phyloP scores from a whole-genome alignment of 192 early-diverging fungal species.

The Pilobolus umbonatus region DNA sequence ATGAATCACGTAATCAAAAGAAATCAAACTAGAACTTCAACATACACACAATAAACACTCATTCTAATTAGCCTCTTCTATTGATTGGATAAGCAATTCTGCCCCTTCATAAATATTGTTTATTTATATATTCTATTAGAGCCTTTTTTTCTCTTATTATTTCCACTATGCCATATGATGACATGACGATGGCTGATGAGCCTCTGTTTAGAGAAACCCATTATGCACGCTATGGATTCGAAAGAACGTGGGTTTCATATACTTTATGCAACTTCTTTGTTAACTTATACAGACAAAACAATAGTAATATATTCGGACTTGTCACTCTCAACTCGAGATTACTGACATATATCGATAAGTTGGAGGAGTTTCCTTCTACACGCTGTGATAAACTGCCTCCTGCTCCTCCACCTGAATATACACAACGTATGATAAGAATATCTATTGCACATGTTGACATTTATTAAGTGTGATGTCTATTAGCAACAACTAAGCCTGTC shows the following conservation, averaged over 20 bases:
- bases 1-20: conserved; percentile 14
- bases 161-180: too few species aligned
- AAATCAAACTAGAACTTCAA: too few species aligned
- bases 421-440: neutral
- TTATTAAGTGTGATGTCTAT: neutral
- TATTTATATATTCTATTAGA: too few species aligned
- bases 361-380: conserved; percentile 31
- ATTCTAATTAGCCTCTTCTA: too few species aligned
- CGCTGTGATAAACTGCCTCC: conserved; percentile 19
- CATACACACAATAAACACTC: too few species aligned
- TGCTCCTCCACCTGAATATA: conserved; percentile 13
- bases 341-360: conserved; percentile 25
- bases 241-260: conserved; percentile 23
- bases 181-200: too few species aligned
- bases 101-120: too few species aligned
- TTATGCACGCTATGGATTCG: conserved; percentile 31
- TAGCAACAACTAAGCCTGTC: conserved; percentile 1
- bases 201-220: conserved; percentile 28
- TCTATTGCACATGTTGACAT: neutral
- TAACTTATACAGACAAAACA: neutral
- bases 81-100: too few species aligned
- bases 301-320: conserved; percentile 35
- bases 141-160: too few species aligned
- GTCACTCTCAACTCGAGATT: conserved; percentile 20
- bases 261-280: neutral